Conservation (phyloP, 176 grass and related monocot genomes). For the Zoysia pacifica region DNA sequence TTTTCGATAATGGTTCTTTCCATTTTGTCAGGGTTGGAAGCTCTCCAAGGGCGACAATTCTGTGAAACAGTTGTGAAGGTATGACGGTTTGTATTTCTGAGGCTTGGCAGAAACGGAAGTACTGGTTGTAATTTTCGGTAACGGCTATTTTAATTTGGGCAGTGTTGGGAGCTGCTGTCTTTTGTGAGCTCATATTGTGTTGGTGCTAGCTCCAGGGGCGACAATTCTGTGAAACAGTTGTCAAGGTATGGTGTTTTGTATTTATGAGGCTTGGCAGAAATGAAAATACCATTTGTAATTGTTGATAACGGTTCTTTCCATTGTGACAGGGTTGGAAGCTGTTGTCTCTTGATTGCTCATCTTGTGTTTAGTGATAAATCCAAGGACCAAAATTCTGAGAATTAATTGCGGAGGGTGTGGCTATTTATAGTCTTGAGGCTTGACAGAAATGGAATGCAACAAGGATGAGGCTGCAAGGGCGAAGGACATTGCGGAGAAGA, state of each 20-base stretch:
- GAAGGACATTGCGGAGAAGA: slow-evolving; percentile 28
- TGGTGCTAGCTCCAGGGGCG: neutral
- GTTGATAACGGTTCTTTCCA: slow-evolving; percentile 19
- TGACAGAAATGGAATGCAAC: slow-evolving; percentile 42
- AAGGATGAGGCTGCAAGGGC: slow-evolving; percentile 42
- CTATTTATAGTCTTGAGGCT: neutral
- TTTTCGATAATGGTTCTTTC: no score
- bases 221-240: neutral
- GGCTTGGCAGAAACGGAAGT: neutral
- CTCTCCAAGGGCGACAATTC: neutral
- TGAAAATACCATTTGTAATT: neutral
- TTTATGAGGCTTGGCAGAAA: neutral
- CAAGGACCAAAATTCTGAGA: neutral
- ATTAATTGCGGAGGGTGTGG: neutral
- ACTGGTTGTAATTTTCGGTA: neutral
- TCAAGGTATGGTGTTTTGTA: neutral
- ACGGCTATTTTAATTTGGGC: neutral
- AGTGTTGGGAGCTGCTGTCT: no score
- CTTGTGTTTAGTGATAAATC: no score
- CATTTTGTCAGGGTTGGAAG: no score
- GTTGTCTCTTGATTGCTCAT: no score
- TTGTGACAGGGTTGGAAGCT: slow-evolving; percentile 14
- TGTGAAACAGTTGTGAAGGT: neutral
- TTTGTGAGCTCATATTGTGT: neutral
- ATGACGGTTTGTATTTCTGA: neutral